These are phyloP conservation scores for Hygrophorus russula DNA, from an alignment of 768 basidiomycete genomes.

Conservation along the genomic window DNA sequence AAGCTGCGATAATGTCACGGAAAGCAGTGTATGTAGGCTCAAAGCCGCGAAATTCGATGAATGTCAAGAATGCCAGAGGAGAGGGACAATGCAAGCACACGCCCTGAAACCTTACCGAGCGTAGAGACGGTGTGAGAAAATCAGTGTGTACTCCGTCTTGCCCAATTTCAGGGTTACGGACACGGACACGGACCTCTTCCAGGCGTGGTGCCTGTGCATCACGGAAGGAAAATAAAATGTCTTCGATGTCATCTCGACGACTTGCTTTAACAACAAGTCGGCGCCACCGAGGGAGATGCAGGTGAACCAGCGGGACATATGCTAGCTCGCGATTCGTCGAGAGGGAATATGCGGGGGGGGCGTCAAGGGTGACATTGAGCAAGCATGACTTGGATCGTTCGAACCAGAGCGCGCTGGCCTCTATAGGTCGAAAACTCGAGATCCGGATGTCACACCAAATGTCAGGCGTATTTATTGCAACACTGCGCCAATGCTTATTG, in stretches of 20 bases:
- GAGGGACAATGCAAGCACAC: conserved; percentile 1
- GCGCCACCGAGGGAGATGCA: no score
- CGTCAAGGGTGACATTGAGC: conserved; percentile 12
- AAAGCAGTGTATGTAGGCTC: conserved; percentile 8
- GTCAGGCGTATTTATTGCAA: conserved; percentile 15
- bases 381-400: conserved; percentile 16
- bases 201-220: no score
- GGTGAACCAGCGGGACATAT: no score
- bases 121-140: background rate
- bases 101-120: conserved; percentile 10
- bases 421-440: conserved; percentile 4
- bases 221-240: no score
- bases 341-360: background rate
- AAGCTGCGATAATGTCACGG: conserved; percentile 10
- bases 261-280: no score
- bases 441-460: conserved; percentile 20
- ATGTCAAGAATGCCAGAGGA: conserved; percentile 8
- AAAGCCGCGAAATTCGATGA: conserved; percentile 12
- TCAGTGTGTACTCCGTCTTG: no score
- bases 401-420: conserved; percentile 12
- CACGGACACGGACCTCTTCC: no score
- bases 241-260: no score
- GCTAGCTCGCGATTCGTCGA: no score
- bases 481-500: conserved; percentile 17
- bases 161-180: no score